Percentiles rank a stretch among this genome's conserved stretches.
Evolutionary conservation across 192 early-diverging fungal species (phyloP).

Genomic region (Coemansia sp.): DNA sequence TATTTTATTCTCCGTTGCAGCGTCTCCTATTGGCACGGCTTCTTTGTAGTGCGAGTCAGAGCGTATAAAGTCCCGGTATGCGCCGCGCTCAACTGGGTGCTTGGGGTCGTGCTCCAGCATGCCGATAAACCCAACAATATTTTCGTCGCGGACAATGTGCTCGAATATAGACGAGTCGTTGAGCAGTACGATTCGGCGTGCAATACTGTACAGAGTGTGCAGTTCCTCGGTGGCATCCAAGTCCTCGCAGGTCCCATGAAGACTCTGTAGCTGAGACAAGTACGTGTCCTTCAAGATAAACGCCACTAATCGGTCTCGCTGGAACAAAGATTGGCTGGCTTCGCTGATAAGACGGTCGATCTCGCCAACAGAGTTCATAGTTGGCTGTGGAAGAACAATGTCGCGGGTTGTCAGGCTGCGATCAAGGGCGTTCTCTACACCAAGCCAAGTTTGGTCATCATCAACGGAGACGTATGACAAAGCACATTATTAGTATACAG

Average conservation of each 20-base stretch:
- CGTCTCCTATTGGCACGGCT: constrained; percentile 79
- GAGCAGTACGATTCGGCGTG: constrained; percentile 73
- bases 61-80: constrained; percentile 73
- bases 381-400: constrained; percentile 64
- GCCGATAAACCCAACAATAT: constrained; percentile 70
- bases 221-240: constrained; percentile 74
- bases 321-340: constrained; percentile 57
- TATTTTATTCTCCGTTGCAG: constrained; percentile 73
- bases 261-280: constrained; percentile 67
- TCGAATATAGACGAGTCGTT: constrained; percentile 79
- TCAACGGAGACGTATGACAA: background rate
- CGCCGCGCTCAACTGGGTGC: constrained; percentile 66
- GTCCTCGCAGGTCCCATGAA: constrained; percentile 81
- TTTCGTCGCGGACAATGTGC: constrained; percentile 73
- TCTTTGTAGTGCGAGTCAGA: constrained; percentile 64
- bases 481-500: background rate
- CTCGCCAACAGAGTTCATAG: constrained; percentile 66
- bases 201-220: constrained; percentile 72
- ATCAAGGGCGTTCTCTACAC: constrained; percentile 26
- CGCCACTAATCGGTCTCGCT: constrained; percentile 65
- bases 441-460: background rate
- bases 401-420: constrained; percentile 7
- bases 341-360: constrained; percentile 70
- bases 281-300: constrained; percentile 68
- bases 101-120: constrained; percentile 91